Conservation (phyloP, 805 yeast species). For the Ogataea haglerorum region DNA sequence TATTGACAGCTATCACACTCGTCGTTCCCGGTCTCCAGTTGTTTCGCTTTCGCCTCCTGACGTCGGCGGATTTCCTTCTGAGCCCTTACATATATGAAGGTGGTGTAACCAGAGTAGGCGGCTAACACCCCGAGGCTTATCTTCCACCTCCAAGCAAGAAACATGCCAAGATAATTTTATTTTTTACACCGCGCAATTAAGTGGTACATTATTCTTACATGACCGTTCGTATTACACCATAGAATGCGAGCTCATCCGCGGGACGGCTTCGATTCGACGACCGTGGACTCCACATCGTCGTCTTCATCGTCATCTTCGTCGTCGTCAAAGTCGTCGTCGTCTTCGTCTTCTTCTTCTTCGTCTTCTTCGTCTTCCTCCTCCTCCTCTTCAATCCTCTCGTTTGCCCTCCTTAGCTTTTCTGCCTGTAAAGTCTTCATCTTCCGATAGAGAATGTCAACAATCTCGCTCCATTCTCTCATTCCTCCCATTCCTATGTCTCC, state of each 20-base stretch:
- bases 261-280: slow-evolving; percentile 1
- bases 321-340: slow-evolving; percentile 38
- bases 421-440: slow-evolving; percentile 63
- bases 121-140: slow-evolving; percentile 42
- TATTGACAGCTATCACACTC: slow-evolving; percentile 29
- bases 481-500: slow-evolving; percentile 99
- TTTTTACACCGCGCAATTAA: slow-evolving; percentile 5
- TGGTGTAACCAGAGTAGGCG: slow-evolving; percentile 64
- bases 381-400: slow-evolving; percentile 45
- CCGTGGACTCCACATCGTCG: slow-evolving; percentile 11
- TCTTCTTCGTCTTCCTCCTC: slow-evolving; percentile 43
- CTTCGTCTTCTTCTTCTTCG: slow-evolving; percentile 40
- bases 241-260: slow-evolving; percentile 1
- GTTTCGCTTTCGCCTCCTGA: slow-evolving; percentile 19
- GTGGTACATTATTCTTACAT: slow-evolving; percentile 3
- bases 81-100: slow-evolving; percentile 55
- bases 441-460: slow-evolving; percentile 78
- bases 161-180: slow-evolving; percentile 7
- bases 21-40: slow-evolving; percentile 5
- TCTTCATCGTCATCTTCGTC: slow-evolving; percentile 27
- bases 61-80: slow-evolving; percentile 50
- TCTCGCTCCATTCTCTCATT: slow-evolving; percentile 96
- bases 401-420: slow-evolving; percentile 46
- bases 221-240: slow-evolving; percentile 4
- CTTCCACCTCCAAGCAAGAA: slow-evolving; percentile 32